Conservation (phyloP, 148 eudicot species). For the Simmondsia chinensis region DNA sequence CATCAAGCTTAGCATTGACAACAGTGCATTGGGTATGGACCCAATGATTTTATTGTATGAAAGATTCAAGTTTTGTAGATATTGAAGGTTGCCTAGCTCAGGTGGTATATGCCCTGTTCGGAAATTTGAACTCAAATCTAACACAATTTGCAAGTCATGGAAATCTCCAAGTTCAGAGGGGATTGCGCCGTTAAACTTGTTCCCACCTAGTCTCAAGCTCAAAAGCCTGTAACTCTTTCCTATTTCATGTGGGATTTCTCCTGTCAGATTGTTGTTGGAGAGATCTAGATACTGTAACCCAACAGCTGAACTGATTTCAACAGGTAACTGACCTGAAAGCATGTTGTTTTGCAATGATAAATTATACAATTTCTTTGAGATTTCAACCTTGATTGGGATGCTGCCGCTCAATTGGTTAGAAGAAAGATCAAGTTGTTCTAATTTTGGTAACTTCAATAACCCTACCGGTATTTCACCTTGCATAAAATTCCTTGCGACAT, state of each 20-base stretch:
- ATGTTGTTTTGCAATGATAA: slow-evolving; percentile 10
- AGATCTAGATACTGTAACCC: slow-evolving; percentile 8
- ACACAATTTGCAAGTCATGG: slow-evolving; percentile 1
- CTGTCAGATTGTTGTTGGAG: slow-evolving; percentile 11
- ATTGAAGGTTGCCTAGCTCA: slow-evolving; percentile 2
- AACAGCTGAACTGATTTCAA: background rate
- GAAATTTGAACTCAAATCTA: slow-evolving; percentile 24
- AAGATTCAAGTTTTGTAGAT: slow-evolving; percentile 17
- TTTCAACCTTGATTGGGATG: slow-evolving; percentile 9
- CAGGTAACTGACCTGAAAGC: slow-evolving; percentile 9
- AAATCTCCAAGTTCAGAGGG: slow-evolving; percentile 15
- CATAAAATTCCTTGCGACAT: slow-evolving; percentile 4
- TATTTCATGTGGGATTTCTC: slow-evolving; percentile 13
- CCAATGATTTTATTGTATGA: slow-evolving; percentile 23
- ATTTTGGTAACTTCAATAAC: slow-evolving; percentile 6
- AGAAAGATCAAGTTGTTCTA: slow-evolving; percentile 9
- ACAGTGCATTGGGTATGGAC: slow-evolving; percentile 14
- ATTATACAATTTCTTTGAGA: background rate
- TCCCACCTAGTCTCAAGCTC: slow-evolving; percentile 17
- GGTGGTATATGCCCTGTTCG: slow-evolving; percentile 10
- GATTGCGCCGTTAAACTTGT: slow-evolving; percentile 6
- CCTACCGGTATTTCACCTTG: slow-evolving; percentile 2
- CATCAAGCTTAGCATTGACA: slow-evolving; percentile 9
- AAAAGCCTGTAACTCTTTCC: slow-evolving; percentile 4
- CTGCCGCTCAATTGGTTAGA: slow-evolving; percentile 21